A percentile compares a stretch with the other conserved stretches of the same genome.
Evolutionary conservation across 768 basidiomycete genomes (phyloP).

Genomic region (Amanita pallidorosea): DNA sequence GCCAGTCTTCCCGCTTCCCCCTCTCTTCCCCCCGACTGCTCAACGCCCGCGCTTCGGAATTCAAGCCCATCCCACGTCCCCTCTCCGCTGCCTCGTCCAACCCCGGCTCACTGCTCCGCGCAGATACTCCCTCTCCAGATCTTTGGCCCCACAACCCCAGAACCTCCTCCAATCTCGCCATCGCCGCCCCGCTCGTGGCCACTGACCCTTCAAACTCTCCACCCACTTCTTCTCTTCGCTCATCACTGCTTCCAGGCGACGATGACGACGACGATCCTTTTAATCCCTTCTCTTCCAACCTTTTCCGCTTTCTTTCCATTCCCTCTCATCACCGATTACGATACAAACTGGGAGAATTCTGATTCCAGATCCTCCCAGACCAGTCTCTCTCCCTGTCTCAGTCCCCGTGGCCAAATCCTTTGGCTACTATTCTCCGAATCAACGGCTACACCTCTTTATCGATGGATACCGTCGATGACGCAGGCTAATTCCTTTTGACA

Average conservation of each 20-base stretch:
- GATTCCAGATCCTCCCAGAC: slow-evolving; percentile 40
- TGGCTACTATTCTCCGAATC: slow-evolving; percentile 9
- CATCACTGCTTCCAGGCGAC: slow-evolving; percentile 47
- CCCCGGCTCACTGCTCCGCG: slow-evolving; percentile 45
- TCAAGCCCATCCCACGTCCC: slow-evolving; percentile 76
- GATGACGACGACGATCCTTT: slow-evolving; percentile 77
- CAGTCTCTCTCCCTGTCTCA: slow-evolving; percentile 21
- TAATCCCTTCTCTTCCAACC: slow-evolving; percentile 56
- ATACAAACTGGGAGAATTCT: slow-evolving; percentile 45
- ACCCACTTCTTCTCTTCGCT: slow-evolving; percentile 59
- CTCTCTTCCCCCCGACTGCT: slow-evolving; percentile 76
- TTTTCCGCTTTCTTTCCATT: slow-evolving; percentile 47
- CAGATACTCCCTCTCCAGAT: slow-evolving; percentile 84
- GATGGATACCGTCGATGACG: slow-evolving; percentile 15
- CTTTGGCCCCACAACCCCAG: slow-evolving; percentile 74
- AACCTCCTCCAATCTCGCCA: slow-evolving; percentile 77
- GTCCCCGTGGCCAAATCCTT: slow-evolving; percentile 14
- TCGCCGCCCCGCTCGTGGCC: slow-evolving; percentile 81
- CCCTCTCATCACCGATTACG: slow-evolving; percentile 54
- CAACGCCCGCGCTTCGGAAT: slow-evolving; percentile 85
- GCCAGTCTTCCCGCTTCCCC: slow-evolving; percentile 79
- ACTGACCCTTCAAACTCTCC: slow-evolving; percentile 47
- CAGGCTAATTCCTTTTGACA: slow-evolving; percentile 51
- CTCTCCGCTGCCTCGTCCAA: slow-evolving; percentile 63
- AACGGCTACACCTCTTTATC: slow-evolving; percentile 12